Base-by-base conservation (phyloP, 176 grass and related monocot genomes). In the Chrysopogon serrulatus region DNA sequence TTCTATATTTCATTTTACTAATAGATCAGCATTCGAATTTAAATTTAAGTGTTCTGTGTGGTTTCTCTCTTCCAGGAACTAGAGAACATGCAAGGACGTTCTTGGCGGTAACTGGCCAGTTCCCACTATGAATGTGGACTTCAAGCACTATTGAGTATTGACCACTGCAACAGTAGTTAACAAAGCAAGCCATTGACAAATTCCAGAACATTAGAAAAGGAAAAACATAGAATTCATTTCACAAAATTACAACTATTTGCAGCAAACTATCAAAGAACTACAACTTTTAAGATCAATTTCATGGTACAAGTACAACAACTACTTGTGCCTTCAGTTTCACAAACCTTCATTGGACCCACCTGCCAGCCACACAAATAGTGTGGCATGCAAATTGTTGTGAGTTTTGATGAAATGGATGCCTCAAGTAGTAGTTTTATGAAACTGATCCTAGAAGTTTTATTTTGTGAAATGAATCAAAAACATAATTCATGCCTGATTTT, bases 141-240 rank as follows among this genome's bases (percentile, higher is more conserved):
- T 65, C 32, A 71, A 80, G 40, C 36, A 79, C 32, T 36, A 75
- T 24, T 68, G 16, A 79, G 24, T 36, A 75, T 24, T 68, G 16
- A 45, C 28, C 44, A 83, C n/a, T 64, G 42, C 37, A 68, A 47
- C 32, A 47, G 60, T 31, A 19, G 28, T 44, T 43, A 82, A 71
- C 72, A 68, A 86, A 82, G 39, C 36, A 86, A 65, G 54, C 10
- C 27, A 77, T 18, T 36, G 18, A n/a, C 68, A 81, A 83, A 51
- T 33, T 77, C 10, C 18, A 65, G 12, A 80, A 4, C n/a, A 63
- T 9, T 18, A 67, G 42, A 28, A 28, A 34, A 32, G 54, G n/a
- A 17, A 61, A 70, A 77, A 6, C 47, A 30, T 36, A 26, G 21
- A 11, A 56, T 24, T 57, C 9, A 24, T 57, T 24, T 57, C 53